Evolutionary conservation across 495 filamentous ascomycete genomes (phyloP).

Genomic region (Trypethelium eluteriae): DNA sequence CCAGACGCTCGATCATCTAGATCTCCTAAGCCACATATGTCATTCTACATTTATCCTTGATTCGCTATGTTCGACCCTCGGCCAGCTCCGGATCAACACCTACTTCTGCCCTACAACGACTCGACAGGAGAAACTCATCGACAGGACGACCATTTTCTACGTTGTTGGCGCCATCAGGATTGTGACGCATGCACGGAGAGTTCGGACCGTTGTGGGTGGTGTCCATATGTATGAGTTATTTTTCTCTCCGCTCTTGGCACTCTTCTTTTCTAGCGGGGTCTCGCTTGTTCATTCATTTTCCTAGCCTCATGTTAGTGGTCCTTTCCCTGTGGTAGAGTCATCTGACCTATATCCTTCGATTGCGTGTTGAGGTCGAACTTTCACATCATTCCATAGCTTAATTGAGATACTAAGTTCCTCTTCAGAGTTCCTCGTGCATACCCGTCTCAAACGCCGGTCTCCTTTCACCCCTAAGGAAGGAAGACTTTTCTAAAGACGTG

Average conservation of each 20-base stretch:
- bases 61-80: not conserved
- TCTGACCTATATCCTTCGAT: not conserved
- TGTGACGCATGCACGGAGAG: constrained; percentile 7
- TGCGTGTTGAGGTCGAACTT: not conserved
- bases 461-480: not conserved
- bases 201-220: constrained; percentile 4
- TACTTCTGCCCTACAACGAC: not conserved
- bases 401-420: not conserved
- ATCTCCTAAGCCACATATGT: too few species aligned
- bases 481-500: constrained; percentile 3
- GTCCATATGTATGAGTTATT: constrained; percentile 5
- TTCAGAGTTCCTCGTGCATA: constrained; percentile 9
- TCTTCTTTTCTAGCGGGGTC: too few species aligned
- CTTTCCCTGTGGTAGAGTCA: too few species aligned
- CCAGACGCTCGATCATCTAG: too few species aligned
- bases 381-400: not conserved
- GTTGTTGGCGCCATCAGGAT: constrained; percentile 5
- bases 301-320: too few species aligned
- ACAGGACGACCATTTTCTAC: not conserved
- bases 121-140: not conserved
- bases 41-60: not conserved
- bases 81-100: not conserved
- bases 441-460: not conserved
- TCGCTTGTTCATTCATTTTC: too few species aligned
- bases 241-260: not conserved